Evolutionary conservation across 768 basidiomycete species (phyloP), one percentile per base, ranked within the genome.

Genomic region (Cyathus striatus): DNA sequence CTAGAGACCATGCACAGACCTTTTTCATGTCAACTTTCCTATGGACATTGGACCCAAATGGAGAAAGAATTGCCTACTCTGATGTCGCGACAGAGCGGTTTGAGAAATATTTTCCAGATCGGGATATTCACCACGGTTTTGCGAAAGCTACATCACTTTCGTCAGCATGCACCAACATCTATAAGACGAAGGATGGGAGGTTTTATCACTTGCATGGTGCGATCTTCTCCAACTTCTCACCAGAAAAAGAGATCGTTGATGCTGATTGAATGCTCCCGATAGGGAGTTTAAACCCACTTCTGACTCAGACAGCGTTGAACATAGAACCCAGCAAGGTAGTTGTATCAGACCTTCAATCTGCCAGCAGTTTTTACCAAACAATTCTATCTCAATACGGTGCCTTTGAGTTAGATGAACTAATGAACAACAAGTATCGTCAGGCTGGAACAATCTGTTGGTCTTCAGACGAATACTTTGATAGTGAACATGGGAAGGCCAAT

Each of bases 161-260:
- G 12, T 14, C 21, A 3, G 54, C 50, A 1, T 46, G 48, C 20
- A 60, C 52, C 2, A 58, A 58, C 40, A 56, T 58, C 6, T 58
- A 60, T 44, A 53, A 44, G 37, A 51, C 54, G 5, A 54, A 48
- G 30, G 57, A 58, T 20, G 57, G 51, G 7, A 49, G 51, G 16
- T 60, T 51, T 32, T 55, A 51, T 25, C 57, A 60, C 41, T 17
- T 57, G 3, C 55, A 60, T 30, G 53, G 59, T 54, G 16, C 3
- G 46, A 26, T 10, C 14, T 7, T 4, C 39, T 47, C 27, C 13
- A 20, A 12, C 10, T 18, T 14, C 35, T 13, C 13, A 13, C 20
- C 20, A 12, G 17, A 36, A 12, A 20, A 36, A 9, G 9, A 12
- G 9, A 18, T 18, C n/a, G n/a, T n/a, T n/a, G n/a, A n/a, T n/a